These are phyloP conservation scores for Nasturtium officinale DNA, from an alignment of 345 rosid genomes.

Conservation along the genomic window DNA sequence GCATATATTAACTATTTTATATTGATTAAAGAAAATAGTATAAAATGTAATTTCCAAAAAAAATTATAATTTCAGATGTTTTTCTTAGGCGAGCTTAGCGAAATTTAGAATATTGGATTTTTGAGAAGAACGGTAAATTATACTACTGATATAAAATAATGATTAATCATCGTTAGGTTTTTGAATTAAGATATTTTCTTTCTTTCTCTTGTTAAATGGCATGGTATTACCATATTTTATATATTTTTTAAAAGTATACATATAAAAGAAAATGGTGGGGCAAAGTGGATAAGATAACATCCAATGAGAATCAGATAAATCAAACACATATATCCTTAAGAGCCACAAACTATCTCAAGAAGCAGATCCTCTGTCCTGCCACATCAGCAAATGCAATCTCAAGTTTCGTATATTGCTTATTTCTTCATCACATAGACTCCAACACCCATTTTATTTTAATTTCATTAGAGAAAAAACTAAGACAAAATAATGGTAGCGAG, in stretches of 20 bases:
- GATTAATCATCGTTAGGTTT: not conserved
- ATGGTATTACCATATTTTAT: not conserved
- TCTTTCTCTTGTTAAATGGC: not conserved
- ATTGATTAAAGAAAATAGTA: not conserved
- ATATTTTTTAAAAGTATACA: not conserved
- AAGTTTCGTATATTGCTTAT: constrained; percentile 28
- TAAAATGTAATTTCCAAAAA: not conserved
- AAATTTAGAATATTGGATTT: not conserved
- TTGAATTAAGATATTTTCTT: not conserved
- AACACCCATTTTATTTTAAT: not conserved
- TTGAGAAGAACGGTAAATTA: not conserved
- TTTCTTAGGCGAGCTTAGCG: not conserved
- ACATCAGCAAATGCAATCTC: constrained; percentile 41
- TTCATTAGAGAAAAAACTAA: constrained; percentile 2
- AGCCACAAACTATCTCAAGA: constrained; percentile 30
- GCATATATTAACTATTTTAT: not conserved
- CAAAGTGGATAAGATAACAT: constrained; percentile 43
- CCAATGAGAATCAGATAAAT: constrained; percentile 36
- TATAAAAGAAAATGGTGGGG: not conserved
- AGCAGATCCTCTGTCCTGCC: constrained; percentile 36
- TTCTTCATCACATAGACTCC: constrained; percentile 29
- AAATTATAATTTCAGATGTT: no score
- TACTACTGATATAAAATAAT: not conserved
- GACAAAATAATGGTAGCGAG: constrained; percentile 52
- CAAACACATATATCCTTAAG: constrained; percentile 11